These are phyloP conservation scores for Chlamydomonas sp. DNA, from an alignment of 139 green algal genomes.

Conservation along the genomic window DNA sequence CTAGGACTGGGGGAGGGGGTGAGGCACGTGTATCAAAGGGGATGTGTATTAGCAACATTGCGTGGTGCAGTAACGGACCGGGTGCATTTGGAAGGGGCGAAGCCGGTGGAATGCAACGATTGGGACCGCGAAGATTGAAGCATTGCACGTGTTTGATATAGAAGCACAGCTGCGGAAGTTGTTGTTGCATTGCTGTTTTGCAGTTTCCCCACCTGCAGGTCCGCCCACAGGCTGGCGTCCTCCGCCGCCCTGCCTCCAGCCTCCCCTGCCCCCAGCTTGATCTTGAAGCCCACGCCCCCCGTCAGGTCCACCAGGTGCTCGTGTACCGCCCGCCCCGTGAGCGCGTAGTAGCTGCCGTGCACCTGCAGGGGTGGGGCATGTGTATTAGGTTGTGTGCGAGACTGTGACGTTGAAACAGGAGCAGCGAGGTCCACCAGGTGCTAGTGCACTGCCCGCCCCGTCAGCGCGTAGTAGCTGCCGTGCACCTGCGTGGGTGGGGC, in stretches of 20 bases:
- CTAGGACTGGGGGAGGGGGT: background rate
- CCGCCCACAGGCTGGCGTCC: constrained; percentile 30
- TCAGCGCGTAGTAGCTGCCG: constrained; percentile 54
- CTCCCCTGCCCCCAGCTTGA: constrained; percentile 40
- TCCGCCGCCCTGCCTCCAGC: background rate
- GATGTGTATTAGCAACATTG: too few species aligned
- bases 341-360: constrained; percentile 60
- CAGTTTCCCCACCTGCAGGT: constrained; percentile 12
- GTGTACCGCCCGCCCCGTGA: constrained; percentile 51
- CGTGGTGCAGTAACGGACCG: too few species aligned
- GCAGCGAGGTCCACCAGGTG: constrained; percentile 51
- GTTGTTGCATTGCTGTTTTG: background rate
- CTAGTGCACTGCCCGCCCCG: constrained; percentile 48
- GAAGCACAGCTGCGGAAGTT: too few species aligned
- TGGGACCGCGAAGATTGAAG: too few species aligned
- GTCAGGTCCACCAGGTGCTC: constrained; percentile 70
- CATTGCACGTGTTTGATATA: too few species aligned
- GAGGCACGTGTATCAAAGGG: background rate
- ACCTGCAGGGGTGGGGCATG: constrained; percentile 33
- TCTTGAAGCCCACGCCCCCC: constrained; percentile 58
- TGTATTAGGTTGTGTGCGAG: too few species aligned
- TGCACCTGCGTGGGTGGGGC: constrained; percentile 43
- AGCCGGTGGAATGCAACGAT: too few species aligned
- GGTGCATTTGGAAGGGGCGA: too few species aligned
- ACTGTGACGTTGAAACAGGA: too few species aligned